Conservation (phyloP, 805 yeast genomes). For the Cyberlindnera bimundalis region DNA sequence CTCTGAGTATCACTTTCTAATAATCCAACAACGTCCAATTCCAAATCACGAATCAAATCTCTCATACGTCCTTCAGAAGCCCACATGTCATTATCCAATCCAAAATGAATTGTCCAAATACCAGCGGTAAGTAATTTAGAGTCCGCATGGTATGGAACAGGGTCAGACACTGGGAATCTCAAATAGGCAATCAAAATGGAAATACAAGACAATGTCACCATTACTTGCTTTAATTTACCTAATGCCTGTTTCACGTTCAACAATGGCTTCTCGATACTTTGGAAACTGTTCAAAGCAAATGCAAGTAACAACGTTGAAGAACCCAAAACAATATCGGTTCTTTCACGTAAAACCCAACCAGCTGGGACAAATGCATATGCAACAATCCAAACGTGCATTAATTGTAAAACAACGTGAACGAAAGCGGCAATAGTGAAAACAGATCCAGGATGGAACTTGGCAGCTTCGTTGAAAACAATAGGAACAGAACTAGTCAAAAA, state of each 20-base stretch:
- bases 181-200: slow-evolving; percentile 51
- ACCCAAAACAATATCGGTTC: slow-evolving; percentile 72
- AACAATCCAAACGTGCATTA: slow-evolving; percentile 94
- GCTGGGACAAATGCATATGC: slow-evolving; percentile 99
- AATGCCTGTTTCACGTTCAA: slow-evolving; percentile 10
- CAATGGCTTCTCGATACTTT: slow-evolving; percentile 2
- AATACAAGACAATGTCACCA: slow-evolving; percentile 40
- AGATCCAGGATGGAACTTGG: slow-evolving; percentile 53
- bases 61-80: slow-evolving; percentile 89
- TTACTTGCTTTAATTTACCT: slow-evolving; percentile 21
- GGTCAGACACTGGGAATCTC: slow-evolving; percentile 57
- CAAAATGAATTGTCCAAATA: slow-evolving; percentile 98
- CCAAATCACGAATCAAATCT: slow-evolving; percentile 76
- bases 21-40: slow-evolving; percentile 86
- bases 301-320: slow-evolving; percentile 51
- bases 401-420: slow-evolving; percentile 49
- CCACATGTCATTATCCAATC: slow-evolving; percentile 98
- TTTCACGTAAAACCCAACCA: slow-evolving; percentile 82
- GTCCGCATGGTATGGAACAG: slow-evolving; percentile 64
- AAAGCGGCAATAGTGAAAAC: slow-evolving; percentile 49
- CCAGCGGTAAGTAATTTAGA: slow-evolving; percentile 84
- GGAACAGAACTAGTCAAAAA: slow-evolving; percentile 66
- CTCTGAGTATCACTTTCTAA: slow-evolving; percentile 93
- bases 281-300: slow-evolving; percentile 41
- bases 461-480: slow-evolving; percentile 52